Conservation (phyloP, 345 rosid genomes). For the Arabidopsis suecica region DNA sequence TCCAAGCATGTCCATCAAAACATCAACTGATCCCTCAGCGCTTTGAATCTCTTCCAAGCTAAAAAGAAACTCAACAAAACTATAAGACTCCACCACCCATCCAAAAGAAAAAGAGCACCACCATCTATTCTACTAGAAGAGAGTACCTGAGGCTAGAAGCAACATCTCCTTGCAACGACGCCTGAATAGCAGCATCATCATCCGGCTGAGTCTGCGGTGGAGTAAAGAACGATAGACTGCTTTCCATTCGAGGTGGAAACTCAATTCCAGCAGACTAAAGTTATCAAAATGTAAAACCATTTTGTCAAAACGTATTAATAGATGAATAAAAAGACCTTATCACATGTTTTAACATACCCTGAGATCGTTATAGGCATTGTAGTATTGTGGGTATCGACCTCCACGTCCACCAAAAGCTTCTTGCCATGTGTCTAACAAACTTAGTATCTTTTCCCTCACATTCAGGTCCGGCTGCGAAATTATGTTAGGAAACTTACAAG, state of each 20-base stretch:
- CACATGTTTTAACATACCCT: conserved; percentile 53
- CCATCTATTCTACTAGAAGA: conserved; percentile 9
- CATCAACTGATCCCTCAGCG: conserved; percentile 73
- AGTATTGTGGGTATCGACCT: conserved; percentile 83
- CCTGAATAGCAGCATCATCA: conserved; percentile 90
- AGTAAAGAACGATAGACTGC: conserved; percentile 76
- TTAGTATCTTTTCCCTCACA: conserved; percentile 89
- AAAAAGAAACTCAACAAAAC: conserved; percentile 33
- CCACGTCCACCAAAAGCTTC: conserved; percentile 78
- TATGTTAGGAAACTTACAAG: conserved; percentile 17
- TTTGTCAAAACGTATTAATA: not conserved
- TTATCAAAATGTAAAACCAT: not conserved
- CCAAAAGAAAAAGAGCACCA: not conserved
- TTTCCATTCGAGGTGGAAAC: conserved; percentile 87
- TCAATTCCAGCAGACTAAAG: conserved; percentile 80
- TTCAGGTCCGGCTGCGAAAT: conserved; percentile 78
- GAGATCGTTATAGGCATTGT: conserved; percentile 82
- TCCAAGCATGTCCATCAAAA: conserved; percentile 80
- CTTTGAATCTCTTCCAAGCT: conserved; percentile 79
- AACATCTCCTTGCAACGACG: conserved; percentile 82
- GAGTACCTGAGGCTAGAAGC: conserved; percentile 81
- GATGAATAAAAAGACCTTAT: conserved; percentile 10
- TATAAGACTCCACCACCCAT: not conserved
- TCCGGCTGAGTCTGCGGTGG: conserved; percentile 86
- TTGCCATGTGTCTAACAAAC: conserved; percentile 55